Base-by-base conservation (phyloP, 352 stramenopile genomes). In the Globisporangium nodosum region DNA sequence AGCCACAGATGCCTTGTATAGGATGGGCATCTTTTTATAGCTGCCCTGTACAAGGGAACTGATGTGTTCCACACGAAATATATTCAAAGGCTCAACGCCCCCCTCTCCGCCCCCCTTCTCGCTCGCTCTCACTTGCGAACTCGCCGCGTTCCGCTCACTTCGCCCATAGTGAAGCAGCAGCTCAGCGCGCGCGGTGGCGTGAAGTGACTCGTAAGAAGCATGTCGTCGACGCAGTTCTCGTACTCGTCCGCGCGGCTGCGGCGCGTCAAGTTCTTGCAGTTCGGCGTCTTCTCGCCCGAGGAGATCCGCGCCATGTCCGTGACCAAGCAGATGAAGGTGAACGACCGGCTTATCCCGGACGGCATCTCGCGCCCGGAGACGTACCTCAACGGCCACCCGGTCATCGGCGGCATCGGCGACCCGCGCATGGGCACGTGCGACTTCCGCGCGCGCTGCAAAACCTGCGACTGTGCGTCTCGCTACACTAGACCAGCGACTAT, bases 401-500 rank as follows among this genome's bases (percentile, higher is more conserved):
- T 99, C 39, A 98, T 98, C 59, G 97, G 97, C 46, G 97, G 97
- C 63, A 97, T 99, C 48, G 97, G 98, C 55, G 97, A 99, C 75
- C 97, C 98, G 57, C 88, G 97, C 59, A 97, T 99, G 77, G 97
- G 97, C 66, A 96, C 90, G 54, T 94, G 90, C 54, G 88, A 96
- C 71, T 91, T 93, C 48, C 78, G 79, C 60, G 85, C 76, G 63
- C 73, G 81, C 52, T 97, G 90, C 68, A 96, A 96, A 68, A 97
- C 90, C 33, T 98, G 92, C 65, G 87, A 96, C 62, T 97, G 88
- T 83, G 78, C 54, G 74, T 77, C 24, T 27, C 24, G 24, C 24
- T 27, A 27, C 24, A 27, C 24, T 27, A 27, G 24, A 1, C 24
- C 24, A 12, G 30, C 37, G 24, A 9, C 20, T 58, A 13, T 42